phyloP scores from a whole-genome alignment of 306 rosid species.

The Myrica gale region DNA sequence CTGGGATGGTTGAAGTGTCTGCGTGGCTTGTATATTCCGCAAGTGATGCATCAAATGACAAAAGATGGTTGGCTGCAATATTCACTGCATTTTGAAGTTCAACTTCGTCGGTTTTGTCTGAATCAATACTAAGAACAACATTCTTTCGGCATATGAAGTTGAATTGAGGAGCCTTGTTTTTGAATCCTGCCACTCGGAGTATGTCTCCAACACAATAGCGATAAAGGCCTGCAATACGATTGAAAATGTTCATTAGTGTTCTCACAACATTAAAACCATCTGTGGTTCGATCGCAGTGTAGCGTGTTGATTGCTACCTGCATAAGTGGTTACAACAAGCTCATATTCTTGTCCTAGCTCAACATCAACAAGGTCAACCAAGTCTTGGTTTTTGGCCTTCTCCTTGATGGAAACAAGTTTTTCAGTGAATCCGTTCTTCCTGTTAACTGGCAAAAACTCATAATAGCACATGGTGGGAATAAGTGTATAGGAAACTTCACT shows the following conservation, averaged over 20 bases:
- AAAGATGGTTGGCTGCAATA: conserved; percentile 39
- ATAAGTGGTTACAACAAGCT: conserved; percentile 65
- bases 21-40: conserved; percentile 55
- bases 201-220: conserved; percentile 59
- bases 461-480: conserved; percentile 63
- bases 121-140: conserved; percentile 53
- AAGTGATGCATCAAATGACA: conserved; percentile 32
- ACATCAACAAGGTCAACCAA: conserved; percentile 61
- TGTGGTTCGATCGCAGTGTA: background rate
- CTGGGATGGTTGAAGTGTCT: conserved; percentile 49
- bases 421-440: conserved; percentile 22
- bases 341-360: conserved; percentile 52
- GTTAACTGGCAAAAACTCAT: conserved; percentile 55
- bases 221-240: conserved; percentile 47
- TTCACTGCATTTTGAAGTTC: conserved; percentile 61
- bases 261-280: background rate
- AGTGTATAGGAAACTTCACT: conserved; percentile 55
- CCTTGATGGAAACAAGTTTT: background rate
- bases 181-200: conserved; percentile 60
- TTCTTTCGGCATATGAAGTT: conserved; percentile 57
- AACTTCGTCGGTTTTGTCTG: conserved; percentile 57
- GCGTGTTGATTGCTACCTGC: conserved; percentile 36
- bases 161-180: conserved; percentile 67
- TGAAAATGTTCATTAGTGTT: background rate
- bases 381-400: conserved; percentile 19